Evolutionary conservation across 2,329 filamentous ascomycete species (phyloP).

Genomic region (Huntiella savannae): DNA sequence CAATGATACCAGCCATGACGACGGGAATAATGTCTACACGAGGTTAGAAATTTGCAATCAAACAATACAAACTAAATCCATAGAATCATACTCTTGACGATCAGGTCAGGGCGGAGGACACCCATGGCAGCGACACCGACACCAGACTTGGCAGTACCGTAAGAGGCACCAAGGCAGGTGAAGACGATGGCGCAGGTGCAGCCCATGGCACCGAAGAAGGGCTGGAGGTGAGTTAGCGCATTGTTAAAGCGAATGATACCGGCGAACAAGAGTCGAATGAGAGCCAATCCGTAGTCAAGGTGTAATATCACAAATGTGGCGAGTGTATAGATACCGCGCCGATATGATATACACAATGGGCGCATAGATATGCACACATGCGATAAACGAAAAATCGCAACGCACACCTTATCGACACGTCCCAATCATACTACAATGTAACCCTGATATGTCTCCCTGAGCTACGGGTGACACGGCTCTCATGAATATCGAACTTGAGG

Average conservation of each 20-base stretch:
- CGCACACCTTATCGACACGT: too few relatives aligned
- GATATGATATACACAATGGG: too few relatives aligned
- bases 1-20: conserved; percentile 99
- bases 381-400: too few relatives aligned
- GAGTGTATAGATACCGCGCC: too few relatives aligned
- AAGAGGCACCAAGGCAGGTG: conserved; percentile 90
- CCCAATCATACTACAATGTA: too few relatives aligned
- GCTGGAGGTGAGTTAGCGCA: conserved; percentile 24
- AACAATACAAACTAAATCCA: background rate
- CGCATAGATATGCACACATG: too few relatives aligned
- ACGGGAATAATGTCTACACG: conserved; percentile 85
- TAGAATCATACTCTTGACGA: conserved; percentile 79
- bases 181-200: conserved; percentile 95
- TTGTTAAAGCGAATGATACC: conserved; percentile 12
- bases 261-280: too few relatives aligned
- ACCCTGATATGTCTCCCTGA: too few relatives aligned
- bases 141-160: conserved; percentile 97
- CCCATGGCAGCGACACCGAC: conserved; percentile 97
- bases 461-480: too few relatives aligned
- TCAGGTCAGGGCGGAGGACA: conserved; percentile 91
- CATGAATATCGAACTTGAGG: background rate
- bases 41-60: background rate
- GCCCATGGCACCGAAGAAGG: conserved; percentile 96
- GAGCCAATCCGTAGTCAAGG: too few relatives aligned
- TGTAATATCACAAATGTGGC: too few relatives aligned